Evolutionary conservation across 2,329 filamentous ascomycete species (phyloP).

Genomic region (Zymoseptoria tritici): DNA sequence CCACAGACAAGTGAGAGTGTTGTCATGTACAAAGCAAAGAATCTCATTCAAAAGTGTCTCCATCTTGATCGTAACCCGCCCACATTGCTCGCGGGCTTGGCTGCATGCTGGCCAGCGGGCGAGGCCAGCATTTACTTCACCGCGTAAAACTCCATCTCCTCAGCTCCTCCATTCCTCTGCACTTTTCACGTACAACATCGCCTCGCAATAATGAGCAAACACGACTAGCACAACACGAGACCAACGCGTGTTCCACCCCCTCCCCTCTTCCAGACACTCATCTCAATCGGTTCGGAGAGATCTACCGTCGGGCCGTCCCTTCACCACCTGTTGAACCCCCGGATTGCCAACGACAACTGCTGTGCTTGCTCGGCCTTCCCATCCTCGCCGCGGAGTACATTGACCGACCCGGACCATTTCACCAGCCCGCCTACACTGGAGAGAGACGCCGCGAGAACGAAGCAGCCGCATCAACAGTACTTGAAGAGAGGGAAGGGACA

Average conservation of each 20-base stretch:
- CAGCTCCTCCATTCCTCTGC: not conserved
- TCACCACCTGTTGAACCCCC: not conserved
- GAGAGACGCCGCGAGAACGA: not conserved
- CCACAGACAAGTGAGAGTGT: not conserved
- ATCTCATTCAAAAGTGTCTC: not conserved
- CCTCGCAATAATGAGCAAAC: not conserved
- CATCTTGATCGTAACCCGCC: not conserved
- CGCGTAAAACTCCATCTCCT: not conserved
- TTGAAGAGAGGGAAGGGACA: not conserved
- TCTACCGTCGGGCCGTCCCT: not conserved
- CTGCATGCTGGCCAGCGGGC: not conserved
- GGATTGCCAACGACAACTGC: not conserved
- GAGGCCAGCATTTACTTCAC: not conserved
- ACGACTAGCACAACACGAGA: not conserved
- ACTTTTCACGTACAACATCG: not conserved
- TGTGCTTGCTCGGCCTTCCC: not conserved
- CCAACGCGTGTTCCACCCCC: not conserved
- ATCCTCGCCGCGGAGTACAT: not conserved
- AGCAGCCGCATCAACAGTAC: not conserved
- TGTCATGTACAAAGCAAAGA: not conserved
- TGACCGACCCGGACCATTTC: not conserved
- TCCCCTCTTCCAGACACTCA: not conserved
- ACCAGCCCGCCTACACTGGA: not conserved
- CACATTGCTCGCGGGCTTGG: not conserved
- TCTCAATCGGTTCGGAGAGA: not conserved